Evolutionary conservation across 1,284 basidiomycete genomes (phyloP).

Genomic region (Melampsora americana): DNA sequence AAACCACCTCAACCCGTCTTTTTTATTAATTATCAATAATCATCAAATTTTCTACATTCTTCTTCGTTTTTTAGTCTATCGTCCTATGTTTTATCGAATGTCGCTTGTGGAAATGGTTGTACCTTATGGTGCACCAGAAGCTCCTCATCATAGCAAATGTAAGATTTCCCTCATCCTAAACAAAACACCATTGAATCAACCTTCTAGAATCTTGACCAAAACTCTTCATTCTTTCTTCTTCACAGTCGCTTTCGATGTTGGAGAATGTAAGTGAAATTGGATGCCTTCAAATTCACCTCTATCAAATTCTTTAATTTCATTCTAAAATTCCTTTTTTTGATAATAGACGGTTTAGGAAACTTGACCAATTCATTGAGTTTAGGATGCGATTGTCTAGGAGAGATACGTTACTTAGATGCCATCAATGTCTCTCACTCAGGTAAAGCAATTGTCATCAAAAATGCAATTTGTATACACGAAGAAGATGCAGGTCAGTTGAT

Average conservation of each 20-base stretch:
- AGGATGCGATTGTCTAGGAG: constrained; percentile 72
- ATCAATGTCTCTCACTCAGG: constrained; percentile 68
- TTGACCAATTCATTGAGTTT: constrained; percentile 77
- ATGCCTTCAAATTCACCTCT: neutral
- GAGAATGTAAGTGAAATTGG: constrained; percentile 60
- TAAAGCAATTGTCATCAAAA: constrained; percentile 68
- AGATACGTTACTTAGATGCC: constrained; percentile 67
- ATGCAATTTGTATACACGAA: constrained; percentile 71
- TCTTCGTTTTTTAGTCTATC: constrained; percentile 52
- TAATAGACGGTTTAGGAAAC: constrained; percentile 71
- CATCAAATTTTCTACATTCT: too few relatives aligned
- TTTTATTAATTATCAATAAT: too few relatives aligned
- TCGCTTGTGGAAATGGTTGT: constrained; percentile 66
- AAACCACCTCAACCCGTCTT: too few relatives aligned
- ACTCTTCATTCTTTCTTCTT: neutral
- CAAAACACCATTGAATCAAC: too few relatives aligned
- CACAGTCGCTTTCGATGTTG: constrained; percentile 54
- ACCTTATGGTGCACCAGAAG: constrained; percentile 56
- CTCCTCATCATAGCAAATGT: constrained; percentile 39
- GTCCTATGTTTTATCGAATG: constrained; percentile 75
- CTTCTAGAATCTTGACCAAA: too few relatives aligned
- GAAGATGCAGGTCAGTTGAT: constrained; percentile 37
- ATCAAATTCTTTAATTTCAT: neutral
- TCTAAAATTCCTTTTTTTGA: neutral
- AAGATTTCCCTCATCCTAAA: neutral